A percentile compares a stretch with the other conserved stretches of the same genome.
Conservation (phyloP, 2,329 filamentous ascomycete species). For the Sporothrix pseudoabietina region DNA sequence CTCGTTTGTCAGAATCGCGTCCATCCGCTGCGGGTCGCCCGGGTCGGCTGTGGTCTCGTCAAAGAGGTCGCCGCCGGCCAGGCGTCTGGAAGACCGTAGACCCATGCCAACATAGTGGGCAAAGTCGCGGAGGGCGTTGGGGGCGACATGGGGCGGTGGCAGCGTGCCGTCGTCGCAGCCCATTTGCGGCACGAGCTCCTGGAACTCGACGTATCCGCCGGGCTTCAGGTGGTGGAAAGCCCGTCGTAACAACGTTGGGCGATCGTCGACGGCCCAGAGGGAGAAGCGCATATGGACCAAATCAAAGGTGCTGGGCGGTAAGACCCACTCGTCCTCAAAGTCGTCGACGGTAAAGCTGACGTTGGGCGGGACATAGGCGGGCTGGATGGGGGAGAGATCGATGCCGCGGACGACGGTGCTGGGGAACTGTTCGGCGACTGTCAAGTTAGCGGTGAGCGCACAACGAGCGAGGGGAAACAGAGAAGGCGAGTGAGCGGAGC, state of each 20-base stretch:
- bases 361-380: slow-evolving; percentile 54
- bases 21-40: not conserved
- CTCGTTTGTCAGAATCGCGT: slow-evolving; percentile 34
- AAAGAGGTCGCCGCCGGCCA: slow-evolving; percentile 30
- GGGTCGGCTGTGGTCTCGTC: not conserved
- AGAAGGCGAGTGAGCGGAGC: not conserved
- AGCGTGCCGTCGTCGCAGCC: slow-evolving; percentile 51
- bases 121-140: slow-evolving; percentile 53
- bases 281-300: slow-evolving; percentile 54
- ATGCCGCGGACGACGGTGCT: slow-evolving; percentile 50
- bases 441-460: not conserved
- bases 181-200: slow-evolving; percentile 49
- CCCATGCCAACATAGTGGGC: slow-evolving; percentile 44
- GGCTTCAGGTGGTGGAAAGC: slow-evolving; percentile 54
- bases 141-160: slow-evolving; percentile 38
- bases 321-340: slow-evolving; percentile 56
- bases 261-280: slow-evolving; percentile 50
- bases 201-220: slow-evolving; percentile 54
- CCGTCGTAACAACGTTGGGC: slow-evolving; percentile 46
- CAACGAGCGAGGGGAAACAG: not conserved
- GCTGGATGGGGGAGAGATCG: slow-evolving; percentile 57
- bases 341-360: slow-evolving; percentile 57
- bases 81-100: slow-evolving; percentile 37
- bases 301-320: slow-evolving; percentile 50
- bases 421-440: slow-evolving; percentile 54